Percentiles rank a stretch among this genome's conserved stretches.
Evolutionary conservation across 495 filamentous ascomycete genomes (phyloP).

Genomic region (Penicillium taxi): DNA sequence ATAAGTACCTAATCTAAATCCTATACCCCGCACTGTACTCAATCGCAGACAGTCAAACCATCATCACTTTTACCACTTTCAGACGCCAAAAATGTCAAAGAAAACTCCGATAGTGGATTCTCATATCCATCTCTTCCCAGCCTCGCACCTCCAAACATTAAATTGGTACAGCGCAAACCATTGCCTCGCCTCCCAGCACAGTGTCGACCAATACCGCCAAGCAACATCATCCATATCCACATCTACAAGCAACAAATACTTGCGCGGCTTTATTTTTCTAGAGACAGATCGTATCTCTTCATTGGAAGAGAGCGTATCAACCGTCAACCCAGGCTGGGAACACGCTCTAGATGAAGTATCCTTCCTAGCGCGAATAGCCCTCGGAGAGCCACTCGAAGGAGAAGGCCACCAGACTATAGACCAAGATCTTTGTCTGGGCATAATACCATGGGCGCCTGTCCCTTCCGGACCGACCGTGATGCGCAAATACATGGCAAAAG

Average conservation of each 20-base stretch:
- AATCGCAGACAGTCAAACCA: too few species aligned
- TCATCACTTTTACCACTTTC: too few species aligned
- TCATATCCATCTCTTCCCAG: constrained; percentile 79
- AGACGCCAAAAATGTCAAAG: too few species aligned
- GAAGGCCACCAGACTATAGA: constrained; percentile 53
- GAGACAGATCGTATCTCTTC: constrained; percentile 70
- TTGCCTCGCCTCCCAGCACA: constrained; percentile 53
- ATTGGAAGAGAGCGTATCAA: constrained; percentile 23
- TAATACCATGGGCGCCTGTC: constrained; percentile 79
- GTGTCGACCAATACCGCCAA: constrained; percentile 49
- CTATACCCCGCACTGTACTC: too few species aligned
- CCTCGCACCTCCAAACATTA: constrained; percentile 52
- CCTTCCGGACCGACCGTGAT: constrained; percentile 45
- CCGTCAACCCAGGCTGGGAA: constrained; percentile 39
- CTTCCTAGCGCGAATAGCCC: constrained; percentile 55
- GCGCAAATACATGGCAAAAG: constrained; percentile 43
- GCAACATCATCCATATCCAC: constrained; percentile 17
- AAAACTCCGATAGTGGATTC: constrained; percentile 64
- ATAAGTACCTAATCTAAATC: too few species aligned
- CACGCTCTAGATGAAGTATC: constrained; percentile 64
- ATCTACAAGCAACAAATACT: constrained; percentile 8
- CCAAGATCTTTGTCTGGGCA: constrained; percentile 48
- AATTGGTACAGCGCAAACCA: constrained; percentile 52
- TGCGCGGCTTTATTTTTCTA: constrained; percentile 68
- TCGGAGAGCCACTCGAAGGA: constrained; percentile 44